Percentiles rank a stretch among this genome's conserved stretches.
Conservation (phyloP, 192 early-diverging fungal species). For the Geranomyces variabilis region DNA sequence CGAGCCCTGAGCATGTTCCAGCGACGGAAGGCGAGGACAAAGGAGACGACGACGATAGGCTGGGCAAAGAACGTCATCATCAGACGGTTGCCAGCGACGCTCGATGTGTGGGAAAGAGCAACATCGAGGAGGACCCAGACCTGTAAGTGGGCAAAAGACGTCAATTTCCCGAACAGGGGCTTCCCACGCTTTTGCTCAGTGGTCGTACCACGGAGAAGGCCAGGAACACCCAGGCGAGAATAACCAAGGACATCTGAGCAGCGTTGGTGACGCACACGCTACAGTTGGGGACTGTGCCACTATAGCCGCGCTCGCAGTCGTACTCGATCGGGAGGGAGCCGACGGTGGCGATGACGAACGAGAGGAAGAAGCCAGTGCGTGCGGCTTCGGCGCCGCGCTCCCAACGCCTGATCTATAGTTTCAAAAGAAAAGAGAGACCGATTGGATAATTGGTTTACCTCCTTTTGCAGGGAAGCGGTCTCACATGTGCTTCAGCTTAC, state of each 20-base stretch:
- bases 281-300: neutral
- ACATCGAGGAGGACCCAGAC: slow-evolving; percentile 28
- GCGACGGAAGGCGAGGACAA: slow-evolving; percentile 12
- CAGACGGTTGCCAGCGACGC: slow-evolving; percentile 7
- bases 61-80: slow-evolving; percentile 24
- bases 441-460: neutral
- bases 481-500: too few relatives aligned
- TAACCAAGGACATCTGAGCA: slow-evolving; percentile 3
- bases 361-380: slow-evolving; percentile 16
- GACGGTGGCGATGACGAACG: slow-evolving; percentile 26
- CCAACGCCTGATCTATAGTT: slow-evolving; percentile 12
- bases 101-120: neutral
- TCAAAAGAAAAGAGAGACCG: neutral
- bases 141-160: neutral
- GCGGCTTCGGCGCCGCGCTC: slow-evolving; percentile 21
- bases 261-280: slow-evolving; percentile 23
- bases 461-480: neutral
- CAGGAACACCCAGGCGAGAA: slow-evolving; percentile 32
- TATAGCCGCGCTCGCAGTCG: slow-evolving; percentile 24
- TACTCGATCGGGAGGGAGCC: slow-evolving; percentile 32
- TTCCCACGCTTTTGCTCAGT: neutral
- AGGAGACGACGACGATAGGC: slow-evolving; percentile 24
- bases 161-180: neutral
- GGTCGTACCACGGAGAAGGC: slow-evolving; percentile 23
- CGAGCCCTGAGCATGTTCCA: slow-evolving; percentile 21